A percentile compares a stretch with the other conserved stretches of the same genome.
Evolutionary conservation across 2,329 filamentous ascomycete species (phyloP).

Genomic region (Pseudogymnoascus sp.): DNA sequence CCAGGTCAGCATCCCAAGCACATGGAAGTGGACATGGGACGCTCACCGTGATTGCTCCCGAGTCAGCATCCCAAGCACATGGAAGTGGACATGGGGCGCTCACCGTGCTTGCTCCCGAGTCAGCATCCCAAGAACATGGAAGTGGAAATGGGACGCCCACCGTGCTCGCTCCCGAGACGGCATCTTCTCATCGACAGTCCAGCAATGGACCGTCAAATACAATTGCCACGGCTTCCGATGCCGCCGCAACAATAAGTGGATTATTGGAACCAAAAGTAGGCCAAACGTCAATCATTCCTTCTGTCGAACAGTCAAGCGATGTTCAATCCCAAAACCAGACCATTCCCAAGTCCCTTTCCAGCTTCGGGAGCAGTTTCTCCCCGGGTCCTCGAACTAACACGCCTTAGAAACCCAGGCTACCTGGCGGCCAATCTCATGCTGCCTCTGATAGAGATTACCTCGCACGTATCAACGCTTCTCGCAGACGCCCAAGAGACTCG

Average conservation of each 20-base stretch:
- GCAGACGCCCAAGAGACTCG: neutral
- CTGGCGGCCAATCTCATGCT: neutral
- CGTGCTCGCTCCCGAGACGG: neutral
- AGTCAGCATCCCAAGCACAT: neutral
- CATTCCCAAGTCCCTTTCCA: neutral
- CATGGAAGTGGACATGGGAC: neutral
- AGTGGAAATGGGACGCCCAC: neutral
- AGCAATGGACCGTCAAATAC: neutral
- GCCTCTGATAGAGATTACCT: neutral
- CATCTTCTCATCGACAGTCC: neutral
- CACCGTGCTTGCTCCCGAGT: neutral
- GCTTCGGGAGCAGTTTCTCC: neutral
- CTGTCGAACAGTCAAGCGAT: neutral
- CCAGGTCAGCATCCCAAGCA: too few species aligned
- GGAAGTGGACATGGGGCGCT: neutral
- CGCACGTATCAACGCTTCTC: neutral
- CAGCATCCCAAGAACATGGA: neutral
- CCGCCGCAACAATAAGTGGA: neutral
- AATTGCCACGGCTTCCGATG: neutral
- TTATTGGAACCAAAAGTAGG: neutral
- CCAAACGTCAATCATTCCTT: neutral
- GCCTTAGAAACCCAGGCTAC: neutral
- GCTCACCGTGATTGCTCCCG: neutral
- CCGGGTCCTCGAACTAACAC: neutral
- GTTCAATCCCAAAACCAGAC: neutral